These are phyloP conservation scores for Pythium dissotocum DNA, from an alignment of 352 stramenopile species.

Conservation along the genomic window DNA sequence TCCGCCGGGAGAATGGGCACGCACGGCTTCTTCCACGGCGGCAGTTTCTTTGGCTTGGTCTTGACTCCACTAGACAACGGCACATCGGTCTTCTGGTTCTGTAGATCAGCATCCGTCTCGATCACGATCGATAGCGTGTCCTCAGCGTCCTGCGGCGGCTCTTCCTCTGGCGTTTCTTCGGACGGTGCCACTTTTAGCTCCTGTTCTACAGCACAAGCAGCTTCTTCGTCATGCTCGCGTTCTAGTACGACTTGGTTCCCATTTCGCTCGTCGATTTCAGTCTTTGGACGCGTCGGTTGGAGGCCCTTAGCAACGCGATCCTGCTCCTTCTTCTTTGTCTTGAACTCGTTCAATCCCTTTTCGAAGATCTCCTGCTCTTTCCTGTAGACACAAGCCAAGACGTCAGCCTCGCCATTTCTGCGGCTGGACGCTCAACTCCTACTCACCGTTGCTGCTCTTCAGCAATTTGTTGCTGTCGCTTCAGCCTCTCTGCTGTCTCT, in stretches of 20 bases:
- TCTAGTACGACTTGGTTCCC: not conserved
- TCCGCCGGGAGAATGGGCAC: conserved; percentile 58
- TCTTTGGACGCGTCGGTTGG: not conserved
- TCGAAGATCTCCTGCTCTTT: conserved; percentile 54
- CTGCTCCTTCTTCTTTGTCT: conserved; percentile 57
- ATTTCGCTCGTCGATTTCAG: not conserved
- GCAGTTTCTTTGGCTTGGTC: conserved; percentile 33
- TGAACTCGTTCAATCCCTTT: conserved; percentile 51
- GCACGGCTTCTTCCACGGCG: conserved; percentile 56
- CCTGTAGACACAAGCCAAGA: conserved; percentile 23
- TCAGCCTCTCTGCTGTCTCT: conserved; percentile 52
- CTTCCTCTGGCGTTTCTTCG: not conserved
- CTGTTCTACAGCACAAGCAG: not conserved
- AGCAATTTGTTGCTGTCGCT: conserved; percentile 38
- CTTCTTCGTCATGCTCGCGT: not conserved
- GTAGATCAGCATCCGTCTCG: not conserved
- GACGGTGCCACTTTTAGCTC: not conserved
- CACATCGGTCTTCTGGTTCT: not conserved
- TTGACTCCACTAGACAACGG: conserved; percentile 12
- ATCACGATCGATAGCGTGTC: not conserved
- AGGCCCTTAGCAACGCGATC: conserved; percentile 64
- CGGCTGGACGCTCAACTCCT: not conserved
- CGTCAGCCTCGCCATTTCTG: too few relatives aligned
- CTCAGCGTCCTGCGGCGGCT: not conserved
- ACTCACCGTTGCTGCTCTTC: conserved; percentile 50